Evolutionary conservation across 2,329 filamentous ascomycete species (phyloP), one percentile per base, ranked within the genome.

Genomic region (Aspergillus jensenii): DNA sequence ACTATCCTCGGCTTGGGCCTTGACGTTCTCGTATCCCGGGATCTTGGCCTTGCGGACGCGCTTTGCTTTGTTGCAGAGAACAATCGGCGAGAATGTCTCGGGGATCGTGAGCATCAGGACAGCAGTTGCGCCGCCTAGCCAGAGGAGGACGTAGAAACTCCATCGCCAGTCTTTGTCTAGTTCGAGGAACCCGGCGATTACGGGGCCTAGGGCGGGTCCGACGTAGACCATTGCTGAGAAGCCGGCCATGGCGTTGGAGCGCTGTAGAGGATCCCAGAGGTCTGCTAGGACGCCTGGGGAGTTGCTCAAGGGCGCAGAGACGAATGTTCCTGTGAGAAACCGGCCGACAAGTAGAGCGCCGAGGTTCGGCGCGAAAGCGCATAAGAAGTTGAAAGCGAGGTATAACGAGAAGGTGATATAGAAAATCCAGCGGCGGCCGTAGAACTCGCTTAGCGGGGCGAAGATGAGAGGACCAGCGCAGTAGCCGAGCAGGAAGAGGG

Each of bases 381-480:
- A 49, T 14, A 49, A 2, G 3, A 84, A 87, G 58, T 79, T 72
- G 51, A 62, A 19, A 35, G 68, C 69, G 3, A 89, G 81, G 7
- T 84, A 79, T 0, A 39, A 3, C 4, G 48, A 12, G 23, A 40
- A 50, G 14, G 48, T 27, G 21, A 40, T 50, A 14, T n/a, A n/a
- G 35, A 50, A 50, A 8, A 50, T 40, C 12, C 11, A 14, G 4
- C 17, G 31, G 1, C 48, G 48, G 3, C 84, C 87, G 54, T 83
- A 86, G 19, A 90, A 72, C 67, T 90, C 87, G 31, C 83, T 80
- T 19, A 90, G 69, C 0, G 87, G 87, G 3, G 87, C 88, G 83
- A 87, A 89, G 2, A 90, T 67, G 7, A 89, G 72, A 0, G 86
- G 86, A 0, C 86, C 85, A 55, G 88, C 59, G 14, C 74, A 74